phyloP scores from a whole-genome alignment of 164 flowering plant species.

The Piper longum region DNA sequence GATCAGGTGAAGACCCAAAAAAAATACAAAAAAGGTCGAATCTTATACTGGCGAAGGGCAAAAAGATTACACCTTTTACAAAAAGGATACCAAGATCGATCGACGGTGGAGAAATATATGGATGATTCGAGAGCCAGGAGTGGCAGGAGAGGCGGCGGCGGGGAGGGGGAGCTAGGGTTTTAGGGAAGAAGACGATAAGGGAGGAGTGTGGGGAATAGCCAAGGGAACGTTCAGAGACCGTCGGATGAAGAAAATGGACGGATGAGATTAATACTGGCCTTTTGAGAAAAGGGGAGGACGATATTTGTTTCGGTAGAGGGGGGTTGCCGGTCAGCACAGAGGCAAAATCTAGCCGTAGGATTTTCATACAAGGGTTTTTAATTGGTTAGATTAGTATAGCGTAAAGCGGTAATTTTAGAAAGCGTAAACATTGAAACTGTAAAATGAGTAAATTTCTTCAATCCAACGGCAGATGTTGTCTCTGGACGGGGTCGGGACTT shows the following conservation, averaged over 20 bases:
- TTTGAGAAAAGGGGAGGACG: no score
- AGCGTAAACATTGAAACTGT: no score
- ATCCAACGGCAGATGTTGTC: no score
- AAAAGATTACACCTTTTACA: background rate
- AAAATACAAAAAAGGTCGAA: background rate
- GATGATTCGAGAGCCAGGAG: conserved; percentile 4
- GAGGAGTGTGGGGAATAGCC: background rate
- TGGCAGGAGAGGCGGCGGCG: background rate
- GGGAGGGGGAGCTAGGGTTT: conserved; percentile 16
- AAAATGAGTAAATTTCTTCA: no score
- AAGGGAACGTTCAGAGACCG: background rate
- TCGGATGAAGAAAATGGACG: conserved; percentile 5
- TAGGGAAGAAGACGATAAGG: background rate
- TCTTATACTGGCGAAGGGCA: background rate
- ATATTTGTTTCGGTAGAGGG: no score
- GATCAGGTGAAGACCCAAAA: background rate
- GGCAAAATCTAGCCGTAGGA: no score
- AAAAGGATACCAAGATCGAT: no score
- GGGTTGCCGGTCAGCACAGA: no score
- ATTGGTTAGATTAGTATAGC: no score
- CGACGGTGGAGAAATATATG: conserved; percentile 3
- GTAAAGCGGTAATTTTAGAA: no score
- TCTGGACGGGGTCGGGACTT: no score
- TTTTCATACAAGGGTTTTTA: no score
- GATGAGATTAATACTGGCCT: background rate